Evolutionary conservation across 75 land plant genomes (phyloP).

Genomic region (Selaginella tamariscina): DNA sequence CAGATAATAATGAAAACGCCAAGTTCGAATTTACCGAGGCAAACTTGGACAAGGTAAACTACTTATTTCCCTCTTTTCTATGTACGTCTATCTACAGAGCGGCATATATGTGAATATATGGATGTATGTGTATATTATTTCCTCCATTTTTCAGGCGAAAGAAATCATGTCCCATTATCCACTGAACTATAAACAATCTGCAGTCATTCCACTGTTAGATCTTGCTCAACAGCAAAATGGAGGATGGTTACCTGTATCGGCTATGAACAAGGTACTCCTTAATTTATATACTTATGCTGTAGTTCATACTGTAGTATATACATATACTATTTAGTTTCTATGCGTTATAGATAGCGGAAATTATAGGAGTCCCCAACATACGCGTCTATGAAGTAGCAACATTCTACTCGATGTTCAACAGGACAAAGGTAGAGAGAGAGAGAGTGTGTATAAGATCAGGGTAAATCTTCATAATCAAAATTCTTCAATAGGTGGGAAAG

Average conservation of each 20-base stretch:
- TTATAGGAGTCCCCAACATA: slow-evolving; percentile 83
- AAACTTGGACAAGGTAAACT: slow-evolving; percentile 52
- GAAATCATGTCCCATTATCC: slow-evolving; percentile 94
- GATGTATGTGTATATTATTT: not conserved
- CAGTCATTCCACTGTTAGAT: slow-evolving; percentile 81
- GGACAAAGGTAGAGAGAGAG: slow-evolving; percentile 47
- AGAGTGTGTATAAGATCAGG: not conserved
- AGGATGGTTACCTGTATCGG: slow-evolving; percentile 94
- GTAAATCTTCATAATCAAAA: not conserved
- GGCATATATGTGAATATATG: not conserved
- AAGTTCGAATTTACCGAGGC: slow-evolving; percentile 62
- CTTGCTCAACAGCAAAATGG: slow-evolving; percentile 98
- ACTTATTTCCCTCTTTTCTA: not conserved
- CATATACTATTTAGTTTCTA: slow-evolving; percentile 9
- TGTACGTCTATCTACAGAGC: not conserved
- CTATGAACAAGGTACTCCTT: slow-evolving; percentile 78
- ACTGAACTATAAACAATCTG: slow-evolving; percentile 92
- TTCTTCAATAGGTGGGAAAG: slow-evolving; percentile 63
- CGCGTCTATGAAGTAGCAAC: slow-evolving; percentile 98
- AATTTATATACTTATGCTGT: not conserved
- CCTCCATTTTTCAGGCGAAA: slow-evolving; percentile 39
- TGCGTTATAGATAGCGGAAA: slow-evolving; percentile 57
- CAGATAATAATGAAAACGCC: slow-evolving; percentile 74
- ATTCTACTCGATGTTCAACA: slow-evolving; percentile 94
- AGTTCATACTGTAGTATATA: not conserved